Percentiles rank a stretch among this genome's conserved stretches.
Evolutionary conservation across 1,284 basidiomycete species (phyloP).

Genomic region (Heliocybe sulcata): DNA sequence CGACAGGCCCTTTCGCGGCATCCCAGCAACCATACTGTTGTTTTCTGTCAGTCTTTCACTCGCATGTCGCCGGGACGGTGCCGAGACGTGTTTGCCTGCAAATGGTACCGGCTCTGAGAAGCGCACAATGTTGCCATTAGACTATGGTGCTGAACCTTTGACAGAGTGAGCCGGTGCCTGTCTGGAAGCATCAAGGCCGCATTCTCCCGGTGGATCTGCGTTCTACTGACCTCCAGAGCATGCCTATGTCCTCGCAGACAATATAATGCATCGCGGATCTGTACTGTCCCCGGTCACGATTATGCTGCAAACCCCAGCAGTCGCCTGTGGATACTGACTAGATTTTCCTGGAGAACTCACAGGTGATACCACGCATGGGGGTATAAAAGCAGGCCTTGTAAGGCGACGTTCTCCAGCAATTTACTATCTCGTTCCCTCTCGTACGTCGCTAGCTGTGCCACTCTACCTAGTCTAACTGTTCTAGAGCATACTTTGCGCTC

Average conservation of each 20-base stretch:
- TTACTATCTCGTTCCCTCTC: neutral
- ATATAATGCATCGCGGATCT: neutral
- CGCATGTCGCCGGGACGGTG: neutral
- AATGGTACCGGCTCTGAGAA: neutral
- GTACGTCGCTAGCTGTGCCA: neutral
- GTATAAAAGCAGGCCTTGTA: neutral
- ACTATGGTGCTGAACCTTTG: neutral
- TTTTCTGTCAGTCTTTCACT: neutral
- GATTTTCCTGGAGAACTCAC: neutral
- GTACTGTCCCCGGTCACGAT: neutral
- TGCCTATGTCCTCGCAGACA: neutral
- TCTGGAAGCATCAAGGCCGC: neutral
- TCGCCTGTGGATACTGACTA: neutral
- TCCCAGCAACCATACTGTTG: neutral
- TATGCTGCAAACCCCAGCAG: neutral
- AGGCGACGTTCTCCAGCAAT: neutral
- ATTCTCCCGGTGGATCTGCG: neutral
- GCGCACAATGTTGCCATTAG: neutral
- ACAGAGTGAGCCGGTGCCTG: neutral
- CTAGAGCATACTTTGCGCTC: too few species aligned
- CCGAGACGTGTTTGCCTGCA: neutral
- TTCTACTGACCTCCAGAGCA: neutral
- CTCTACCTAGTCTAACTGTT: neutral
- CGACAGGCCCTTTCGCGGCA: neutral
- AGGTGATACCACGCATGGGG: neutral